Evolutionary conservation across 2,329 filamentous ascomycete species (phyloP), one percentile per base, ranked within the genome.

Genomic region (Sarocladiaceae sp.): DNA sequence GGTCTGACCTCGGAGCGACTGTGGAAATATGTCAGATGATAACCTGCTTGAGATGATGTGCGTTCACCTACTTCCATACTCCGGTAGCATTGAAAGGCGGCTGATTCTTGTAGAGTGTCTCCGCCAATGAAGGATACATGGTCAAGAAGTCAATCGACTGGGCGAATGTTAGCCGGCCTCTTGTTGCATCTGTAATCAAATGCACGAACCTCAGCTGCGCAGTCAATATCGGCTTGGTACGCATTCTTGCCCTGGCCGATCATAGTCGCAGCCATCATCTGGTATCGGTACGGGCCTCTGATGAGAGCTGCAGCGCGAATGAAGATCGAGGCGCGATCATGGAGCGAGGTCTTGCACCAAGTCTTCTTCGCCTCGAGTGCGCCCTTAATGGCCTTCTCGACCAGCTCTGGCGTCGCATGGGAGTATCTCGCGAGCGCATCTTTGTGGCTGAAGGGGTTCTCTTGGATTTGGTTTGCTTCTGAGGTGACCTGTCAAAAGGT

Each of bases 241-340:
- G 62, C 60, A 53, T 68, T 72, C 60, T 71, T 72, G 29, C 68
- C 69, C 54, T 71, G 69, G 6, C 68, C 69, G 2, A 72, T 57
- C 68, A 71, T 71, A 1, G 69, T 70, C 2, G 70, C 66, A 2
- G 67, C 68, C 18, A 71, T 64, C 2, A 71, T 55, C 20, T 70
- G 61, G 29, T 62, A 54, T 11, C 60, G 53, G 49, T 64, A 64
- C 44, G 59, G 60, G 1, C 51, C 55, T 2, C 60, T 55, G 4
- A 66, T 59, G 7, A 70, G 59, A 35, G 66, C 64, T 1, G 66
- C 63, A 2, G 67, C 67, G 25, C 61, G 56, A 18, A 62, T 57
- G 58, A 69, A 71, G 29, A 71, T 65, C n/a, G 67, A 60, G 4
- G 65, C 68, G n/a, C 61, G 58, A 52, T 70, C 66, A 12, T 58